Percentiles rank a stretch among this genome's conserved stretches.
These are phyloP conservation scores for Diaporthe sp. DNA, from an alignment of 2,329 filamentous ascomycete species.

Conservation along the genomic window DNA sequence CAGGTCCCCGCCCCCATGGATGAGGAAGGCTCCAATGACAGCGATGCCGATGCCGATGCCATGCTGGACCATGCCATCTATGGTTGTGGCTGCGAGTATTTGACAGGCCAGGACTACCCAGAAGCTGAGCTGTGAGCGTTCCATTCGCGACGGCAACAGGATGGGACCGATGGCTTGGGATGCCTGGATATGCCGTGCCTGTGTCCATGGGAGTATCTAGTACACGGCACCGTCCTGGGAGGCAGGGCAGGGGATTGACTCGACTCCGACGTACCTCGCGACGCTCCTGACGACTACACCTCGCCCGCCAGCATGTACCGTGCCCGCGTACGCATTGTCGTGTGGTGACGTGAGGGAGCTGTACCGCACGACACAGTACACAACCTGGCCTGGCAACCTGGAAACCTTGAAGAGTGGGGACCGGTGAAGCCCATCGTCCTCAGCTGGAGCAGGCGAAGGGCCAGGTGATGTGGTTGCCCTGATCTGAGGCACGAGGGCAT, in stretches of 20 bases:
- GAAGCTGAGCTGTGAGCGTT: not conserved
- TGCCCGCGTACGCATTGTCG: not conserved
- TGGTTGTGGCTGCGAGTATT: constrained; percentile 9
- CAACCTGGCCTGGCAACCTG: not conserved
- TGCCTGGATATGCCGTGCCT: not conserved
- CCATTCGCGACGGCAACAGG: not conserved
- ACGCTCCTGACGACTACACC: not conserved
- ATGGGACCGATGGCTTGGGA: constrained; percentile 18
- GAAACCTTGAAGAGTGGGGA: constrained; percentile 34
- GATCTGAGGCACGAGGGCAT: constrained; percentile 18
- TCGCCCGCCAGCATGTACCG: not conserved
- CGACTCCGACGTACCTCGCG: constrained; percentile 21
- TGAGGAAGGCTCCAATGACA: constrained; percentile 20
- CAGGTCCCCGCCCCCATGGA: constrained; percentile 7
- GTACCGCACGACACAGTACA: constrained; percentile 2
- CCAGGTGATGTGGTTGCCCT: constrained; percentile 26
- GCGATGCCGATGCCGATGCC: not conserved
- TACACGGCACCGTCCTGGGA: not conserved
- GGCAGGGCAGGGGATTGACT: not conserved
- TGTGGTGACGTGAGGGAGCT: not conserved
- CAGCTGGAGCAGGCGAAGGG: not conserved
- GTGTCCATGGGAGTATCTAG: constrained; percentile 1
- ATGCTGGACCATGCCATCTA: constrained; percentile 2
- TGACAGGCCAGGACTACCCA: constrained; percentile 39
- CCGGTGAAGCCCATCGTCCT: constrained; percentile 14